Evolutionary conservation across 306 rosid species (phyloP), one percentile per base, ranked within the genome.

Genomic region (Cicer arietinum): DNA sequence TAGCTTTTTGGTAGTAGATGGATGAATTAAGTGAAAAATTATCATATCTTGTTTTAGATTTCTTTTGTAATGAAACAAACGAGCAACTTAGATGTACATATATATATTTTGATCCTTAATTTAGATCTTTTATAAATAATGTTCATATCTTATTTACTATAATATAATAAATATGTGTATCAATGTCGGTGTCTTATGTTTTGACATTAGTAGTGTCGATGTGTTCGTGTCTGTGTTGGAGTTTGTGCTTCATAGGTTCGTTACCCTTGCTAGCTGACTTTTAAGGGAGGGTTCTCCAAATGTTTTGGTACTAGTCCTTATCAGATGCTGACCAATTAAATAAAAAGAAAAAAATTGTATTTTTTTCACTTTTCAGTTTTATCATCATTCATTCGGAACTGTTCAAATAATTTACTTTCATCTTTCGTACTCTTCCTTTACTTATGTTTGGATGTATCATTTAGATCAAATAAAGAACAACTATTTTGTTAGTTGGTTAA

Each of bases 321-420:
- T 53, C 59, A 16, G 16, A 67, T 74, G 18, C 60, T 62, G 42
- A 30, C 48, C 39, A 41, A 9, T 65, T 48, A 67, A 67, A 71
- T 51, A 16, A 58, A 45, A 73, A 47, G 7, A 51, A 79, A 22
- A 22, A 67, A 67, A 58, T 42, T 42, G 9, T 50, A 56, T 82
- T 42, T 53, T 70, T 59, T 18, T 13, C 39, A 65, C 7, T 67
- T 73, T 73, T 67, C 57, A 67, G 76, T 47, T 67, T 5, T 67
- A 52, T 54, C 47, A 67, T 47, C 48, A 20, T 74, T 73, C 59
- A 47, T 74, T 48, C 57, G 71, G 37, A 39, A 57, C 51, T 67
- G 43, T 14, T 37, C 14, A 41, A 41, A 60, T 40, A 79, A 40
- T 81, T 69, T 64, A 11, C 58, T 30, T 51, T 54, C 8, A 14